Evolutionary conservation across 2,329 filamentous ascomycete species (phyloP), one percentile per base, ranked within the genome.

Genomic region (Bertia moriformis): DNA sequence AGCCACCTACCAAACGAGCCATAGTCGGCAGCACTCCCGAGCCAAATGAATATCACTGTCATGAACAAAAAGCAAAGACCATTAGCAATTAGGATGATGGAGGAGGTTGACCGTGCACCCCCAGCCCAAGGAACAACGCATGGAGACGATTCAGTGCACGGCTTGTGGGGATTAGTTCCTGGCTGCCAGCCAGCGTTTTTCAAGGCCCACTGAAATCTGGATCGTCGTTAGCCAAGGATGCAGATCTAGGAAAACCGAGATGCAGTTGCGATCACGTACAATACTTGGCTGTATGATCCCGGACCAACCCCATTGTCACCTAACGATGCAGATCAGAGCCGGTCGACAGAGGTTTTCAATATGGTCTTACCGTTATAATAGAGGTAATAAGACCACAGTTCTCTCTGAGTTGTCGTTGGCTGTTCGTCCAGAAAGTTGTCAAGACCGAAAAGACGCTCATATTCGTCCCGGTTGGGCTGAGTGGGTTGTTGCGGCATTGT

Each of bases 301-400:
- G 58, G 58, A 3, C 60, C 60, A 22, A 63, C 59, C 3, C 60
- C 59, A 45, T 62, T 62, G 39, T 63, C 55, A n/a, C 32, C 32
- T 35, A 15, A 17, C 15, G 7, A 18, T 14, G 10, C 15, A 18
- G 18, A 27, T 38, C n/a, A 44, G 29, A 7, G 10, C 29, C 37
- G 15, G 12, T 37, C 19, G 19, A 19, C 22, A 15, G 19, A 7
- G 17, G 27, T 35, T 42, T 48, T 7, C 32, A 18, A 17, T 7
- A 17, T 13, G 15, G 32, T 7, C 32, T 35, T 35, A 35, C 60
- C 60, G 40, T 62, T 62, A 42, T 59, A 62, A 41, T 63, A 62
- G 12, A 61, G 53, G 42, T 63, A 63, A 38, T 62, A 62, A 4
- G 59, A 56, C 59, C 58, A 62, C 3, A 62, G 44, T 39, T 63